Conservation (phyloP, 2,329 filamentous ascomycete genomes). For the Botrytis elliptica region DNA sequence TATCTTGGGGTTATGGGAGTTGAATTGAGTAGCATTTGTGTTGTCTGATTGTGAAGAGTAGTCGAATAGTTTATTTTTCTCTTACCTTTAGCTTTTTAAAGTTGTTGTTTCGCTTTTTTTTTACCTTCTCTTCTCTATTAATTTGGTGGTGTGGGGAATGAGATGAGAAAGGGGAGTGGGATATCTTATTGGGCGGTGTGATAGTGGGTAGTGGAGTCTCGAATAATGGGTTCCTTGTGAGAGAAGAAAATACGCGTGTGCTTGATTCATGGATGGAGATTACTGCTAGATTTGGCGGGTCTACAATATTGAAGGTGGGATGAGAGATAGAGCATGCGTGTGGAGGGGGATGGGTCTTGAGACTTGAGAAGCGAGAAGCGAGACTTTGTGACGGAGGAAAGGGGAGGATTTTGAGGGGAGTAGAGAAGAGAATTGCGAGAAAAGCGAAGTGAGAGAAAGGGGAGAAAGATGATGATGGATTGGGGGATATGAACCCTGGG, state of each 20-base stretch:
- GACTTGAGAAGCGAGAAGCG: background rate
- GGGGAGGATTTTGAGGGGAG: background rate
- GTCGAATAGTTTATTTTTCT: slow-evolving; percentile 11
- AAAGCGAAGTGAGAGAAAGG: background rate
- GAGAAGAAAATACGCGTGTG: background rate
- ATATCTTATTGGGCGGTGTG: slow-evolving; percentile 3
- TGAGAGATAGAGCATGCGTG: background rate
- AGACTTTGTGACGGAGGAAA: background rate
- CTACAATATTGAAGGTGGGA: background rate
- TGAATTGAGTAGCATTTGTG: slow-evolving; percentile 17
- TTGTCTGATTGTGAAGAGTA: slow-evolving; percentile 16
- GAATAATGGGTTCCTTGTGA: background rate
- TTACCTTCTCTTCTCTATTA: slow-evolving; percentile 16
- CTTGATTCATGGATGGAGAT: background rate
- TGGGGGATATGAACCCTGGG: slow-evolving; percentile 14
- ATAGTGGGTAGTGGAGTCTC: background rate
- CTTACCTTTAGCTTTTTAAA: slow-evolving; percentile 1
- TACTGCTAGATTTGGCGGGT: background rate
- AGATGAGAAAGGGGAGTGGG: background rate
- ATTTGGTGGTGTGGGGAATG: background rate
- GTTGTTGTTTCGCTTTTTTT: slow-evolving; percentile 18
- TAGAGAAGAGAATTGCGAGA: background rate
- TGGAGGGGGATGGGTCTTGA: background rate
- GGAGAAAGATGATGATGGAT: background rate
- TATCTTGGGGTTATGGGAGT: slow-evolving; percentile 17